Evolutionary conservation across 208 protist genomes (phyloP), one percentile per base, ranked within the genome.

Genomic region (Herpetomonas samuelpessoai): DNA sequence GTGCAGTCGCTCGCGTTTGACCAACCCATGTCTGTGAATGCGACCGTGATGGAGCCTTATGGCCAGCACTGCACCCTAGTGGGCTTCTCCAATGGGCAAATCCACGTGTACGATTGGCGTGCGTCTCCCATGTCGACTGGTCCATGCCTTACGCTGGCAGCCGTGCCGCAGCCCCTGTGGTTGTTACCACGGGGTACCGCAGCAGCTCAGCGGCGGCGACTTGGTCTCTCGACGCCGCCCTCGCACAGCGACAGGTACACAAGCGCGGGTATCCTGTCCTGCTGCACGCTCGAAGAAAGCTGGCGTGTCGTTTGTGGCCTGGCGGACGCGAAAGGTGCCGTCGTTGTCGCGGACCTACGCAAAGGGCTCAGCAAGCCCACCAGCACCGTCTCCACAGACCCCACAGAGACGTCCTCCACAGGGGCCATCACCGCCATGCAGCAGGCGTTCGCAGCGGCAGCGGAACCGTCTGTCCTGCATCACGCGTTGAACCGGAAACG

Each of bases 271-370:
- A 62, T 93, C n/a, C 58, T 91, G 54, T 88, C 81, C 1, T 93
- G 82, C 61, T 83, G 79, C 48, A 31, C 79, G 0, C 22, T 91
- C 28, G 47, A 62, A 12, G 75, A 81, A 41, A 74, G 48, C 50
- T 84, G 78, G 35, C 86, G 86, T 38, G 81, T 90, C 1, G 75
- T 88, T 3, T 82, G 74, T 31, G 81, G 83, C 4, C 66, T 93
- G 12, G 81, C 71, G 16, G 83, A 90, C 44, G 50, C 56, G 3
- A 50, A 54, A 0, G 83, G 86, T 0, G 71, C 79, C 7, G 79
- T 93, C 16, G 77, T 74, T 10, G 69, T 93, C 16, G 67, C 76
- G 0, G 86, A 93, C 48, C 57, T 91, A 30, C 76, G 86, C 19
- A 1, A 19, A 25, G 35, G 57, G 3, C 6, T 6, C 35, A 18